A percentile compares a stretch with the other conserved stretches of the same genome.
These are phyloP conservation scores for Glycine soja DNA, from an alignment of 306 rosid species.

Conservation along the genomic window DNA sequence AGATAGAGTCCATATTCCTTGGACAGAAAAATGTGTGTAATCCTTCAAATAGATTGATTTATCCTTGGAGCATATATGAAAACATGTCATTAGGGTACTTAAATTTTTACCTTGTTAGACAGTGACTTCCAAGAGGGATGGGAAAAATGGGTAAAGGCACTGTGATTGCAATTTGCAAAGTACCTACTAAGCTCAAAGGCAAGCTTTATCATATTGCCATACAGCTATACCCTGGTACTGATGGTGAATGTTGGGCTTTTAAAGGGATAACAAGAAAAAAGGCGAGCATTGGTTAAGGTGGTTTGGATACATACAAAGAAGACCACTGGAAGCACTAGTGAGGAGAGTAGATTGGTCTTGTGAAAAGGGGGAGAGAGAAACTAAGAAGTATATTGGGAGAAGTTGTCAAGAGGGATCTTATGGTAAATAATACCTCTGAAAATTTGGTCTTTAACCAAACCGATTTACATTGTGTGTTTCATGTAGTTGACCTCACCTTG, in stretches of 20 bases:
- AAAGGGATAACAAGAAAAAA: not conserved
- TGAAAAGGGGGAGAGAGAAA: not conserved
- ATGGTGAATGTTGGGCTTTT: not conserved
- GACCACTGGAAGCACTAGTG: not conserved
- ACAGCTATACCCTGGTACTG: not conserved
- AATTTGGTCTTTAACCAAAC: not conserved
- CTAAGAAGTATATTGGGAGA: not conserved
- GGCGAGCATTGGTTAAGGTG: not conserved
- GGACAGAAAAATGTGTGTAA: not conserved
- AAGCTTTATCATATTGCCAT: not conserved
- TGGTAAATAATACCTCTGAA: not conserved
- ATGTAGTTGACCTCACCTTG: not conserved
- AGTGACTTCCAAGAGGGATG: not conserved
- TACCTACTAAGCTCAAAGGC: not conserved
- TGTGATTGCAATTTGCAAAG: not conserved
- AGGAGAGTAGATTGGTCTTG: not conserved
- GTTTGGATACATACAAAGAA: not conserved
- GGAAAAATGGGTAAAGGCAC: not conserved
- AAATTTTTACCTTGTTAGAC: slow-evolving; percentile 14
- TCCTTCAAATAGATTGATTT: slow-evolving; percentile 27
- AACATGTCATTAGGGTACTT: slow-evolving; percentile 13
- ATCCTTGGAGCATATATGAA: not conserved
- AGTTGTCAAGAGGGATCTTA: not conserved
- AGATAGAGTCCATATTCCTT: slow-evolving; percentile 8
- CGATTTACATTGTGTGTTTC: not conserved